Percentiles rank a stretch among this genome's conserved stretches.
Evolutionary conservation across 2,329 filamentous ascomycete genomes (phyloP).

Genomic region (Neurospora crassa): DNA sequence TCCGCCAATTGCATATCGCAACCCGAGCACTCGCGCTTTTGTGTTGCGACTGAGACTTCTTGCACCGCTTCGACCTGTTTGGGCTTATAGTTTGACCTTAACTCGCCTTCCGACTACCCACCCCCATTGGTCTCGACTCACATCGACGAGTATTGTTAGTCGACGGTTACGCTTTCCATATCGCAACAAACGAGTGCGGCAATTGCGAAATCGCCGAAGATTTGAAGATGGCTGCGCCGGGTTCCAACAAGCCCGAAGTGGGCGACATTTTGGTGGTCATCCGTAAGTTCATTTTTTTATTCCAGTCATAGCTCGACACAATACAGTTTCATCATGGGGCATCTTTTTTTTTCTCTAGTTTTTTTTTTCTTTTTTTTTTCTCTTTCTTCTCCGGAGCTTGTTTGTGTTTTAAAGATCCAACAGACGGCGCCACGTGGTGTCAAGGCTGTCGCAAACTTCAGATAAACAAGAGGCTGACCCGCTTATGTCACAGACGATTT

Average conservation of each 20-base stretch:
- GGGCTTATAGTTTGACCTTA: background rate
- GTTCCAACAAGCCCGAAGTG: constrained; percentile 40
- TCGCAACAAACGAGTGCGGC: constrained; percentile 10
- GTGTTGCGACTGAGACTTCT: background rate
- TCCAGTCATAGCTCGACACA: background rate
- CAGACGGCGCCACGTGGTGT: background rate
- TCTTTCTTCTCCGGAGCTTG: background rate
- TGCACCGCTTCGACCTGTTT: background rate
- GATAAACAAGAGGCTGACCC: constrained; percentile 8
- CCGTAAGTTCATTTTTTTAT: constrained; percentile 42
- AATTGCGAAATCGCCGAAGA: constrained; percentile 7
- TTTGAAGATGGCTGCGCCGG: constrained; percentile 14
- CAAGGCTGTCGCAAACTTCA: background rate
- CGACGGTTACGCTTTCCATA: background rate
- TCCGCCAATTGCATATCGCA: background rate
- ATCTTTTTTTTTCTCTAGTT: background rate
- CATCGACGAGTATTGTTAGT: background rate
- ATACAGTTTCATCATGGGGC: background rate
- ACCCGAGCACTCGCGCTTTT: background rate
- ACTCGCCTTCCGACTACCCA: background rate
- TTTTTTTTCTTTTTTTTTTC: background rate
- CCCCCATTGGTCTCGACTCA: background rate
- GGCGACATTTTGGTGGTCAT: constrained; percentile 63
- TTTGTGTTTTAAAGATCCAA: background rate
- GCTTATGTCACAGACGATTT: constrained; percentile 64